phyloP scores from a whole-genome alignment of 768 basidiomycete species.

The Austroboletus festivus region DNA sequence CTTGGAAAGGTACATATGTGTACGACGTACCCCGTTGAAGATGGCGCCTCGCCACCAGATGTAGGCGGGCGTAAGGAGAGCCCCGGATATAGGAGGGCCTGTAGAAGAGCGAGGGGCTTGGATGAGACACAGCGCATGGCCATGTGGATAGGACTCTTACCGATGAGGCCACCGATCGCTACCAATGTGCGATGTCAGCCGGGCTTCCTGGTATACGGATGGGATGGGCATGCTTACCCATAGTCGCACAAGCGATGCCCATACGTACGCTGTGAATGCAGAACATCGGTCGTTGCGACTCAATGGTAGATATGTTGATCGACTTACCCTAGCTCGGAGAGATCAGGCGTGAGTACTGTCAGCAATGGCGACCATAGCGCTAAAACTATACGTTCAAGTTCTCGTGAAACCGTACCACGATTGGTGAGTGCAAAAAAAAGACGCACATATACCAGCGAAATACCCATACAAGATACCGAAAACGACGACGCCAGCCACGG shows the following conservation, averaged over 20 bases:
- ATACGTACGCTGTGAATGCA: slow-evolving; percentile 36
- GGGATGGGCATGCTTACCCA: slow-evolving; percentile 33
- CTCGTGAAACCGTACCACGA: slow-evolving; percentile 10
- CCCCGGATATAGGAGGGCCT: slow-evolving; percentile 58
- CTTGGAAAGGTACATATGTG: background rate
- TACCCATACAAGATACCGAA: slow-evolving; percentile 50
- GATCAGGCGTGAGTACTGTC: slow-evolving; percentile 41
- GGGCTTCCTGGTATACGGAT: background rate
- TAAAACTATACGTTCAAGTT: too few relatives aligned
- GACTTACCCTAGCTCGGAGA: slow-evolving; percentile 51
- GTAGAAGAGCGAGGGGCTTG: background rate
- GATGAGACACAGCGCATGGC: background rate
- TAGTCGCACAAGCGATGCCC: slow-evolving; percentile 48
- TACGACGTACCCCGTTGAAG: slow-evolving; percentile 43
- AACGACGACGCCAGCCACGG: slow-evolving; percentile 37
- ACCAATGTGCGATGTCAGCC: background rate
- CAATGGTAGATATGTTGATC: background rate
- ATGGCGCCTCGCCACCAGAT: slow-evolving; percentile 59
- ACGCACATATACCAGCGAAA: slow-evolving; percentile 46
- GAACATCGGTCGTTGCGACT: background rate
- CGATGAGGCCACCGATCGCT: slow-evolving; percentile 26
- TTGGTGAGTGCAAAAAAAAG: background rate
- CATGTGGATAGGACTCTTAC: slow-evolving; percentile 3
- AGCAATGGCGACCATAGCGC: slow-evolving; percentile 43
- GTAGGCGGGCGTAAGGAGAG: slow-evolving; percentile 47